A percentile compares a stretch with the other conserved stretches of the same genome.
Conservation (phyloP, 305 asterid genomes). For the Plantago coronopus region DNA sequence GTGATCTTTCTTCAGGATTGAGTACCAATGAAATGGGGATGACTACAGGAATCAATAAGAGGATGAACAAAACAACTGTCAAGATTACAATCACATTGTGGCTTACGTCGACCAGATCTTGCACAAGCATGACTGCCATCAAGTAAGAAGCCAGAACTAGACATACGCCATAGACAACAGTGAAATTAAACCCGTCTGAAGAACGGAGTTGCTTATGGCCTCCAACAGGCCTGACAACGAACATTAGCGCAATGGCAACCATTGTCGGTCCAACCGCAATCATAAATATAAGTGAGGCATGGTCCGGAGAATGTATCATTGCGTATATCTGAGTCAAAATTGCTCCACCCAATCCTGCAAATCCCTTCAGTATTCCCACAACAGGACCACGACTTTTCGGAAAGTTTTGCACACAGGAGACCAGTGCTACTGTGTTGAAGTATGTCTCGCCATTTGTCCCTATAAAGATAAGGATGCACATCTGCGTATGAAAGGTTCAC, state of each 20-base stretch:
- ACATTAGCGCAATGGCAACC: slow-evolving; percentile 68
- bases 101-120: slow-evolving; percentile 52
- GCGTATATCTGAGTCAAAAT: slow-evolving; percentile 76
- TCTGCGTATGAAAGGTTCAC: slow-evolving; percentile 37
- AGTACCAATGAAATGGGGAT: slow-evolving; percentile 56
- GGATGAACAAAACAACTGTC: slow-evolving; percentile 46
- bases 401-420: slow-evolving; percentile 85
- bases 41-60: slow-evolving; percentile 59
- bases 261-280: slow-evolving; percentile 83
- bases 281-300: slow-evolving; percentile 72
- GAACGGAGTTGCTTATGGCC: slow-evolving; percentile 72
- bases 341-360: slow-evolving; percentile 88
- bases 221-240: slow-evolving; percentile 75
- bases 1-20: slow-evolving; percentile 36
- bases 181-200: slow-evolving; percentile 62
- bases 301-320: slow-evolving; percentile 64
- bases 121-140: slow-evolving; percentile 70
- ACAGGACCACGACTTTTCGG: slow-evolving; percentile 88
- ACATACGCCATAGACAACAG: slow-evolving; percentile 55
- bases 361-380: slow-evolving; percentile 91
- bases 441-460: slow-evolving; percentile 96
- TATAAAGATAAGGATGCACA: slow-evolving; percentile 73
- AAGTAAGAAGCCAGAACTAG: slow-evolving; percentile 69
- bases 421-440: slow-evolving; percentile 85
- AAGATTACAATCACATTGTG: slow-evolving; percentile 38